These are phyloP conservation scores for Ashbya aceris DNA, from an alignment of 1,139 yeast genomes.

Conservation along the genomic window DNA sequence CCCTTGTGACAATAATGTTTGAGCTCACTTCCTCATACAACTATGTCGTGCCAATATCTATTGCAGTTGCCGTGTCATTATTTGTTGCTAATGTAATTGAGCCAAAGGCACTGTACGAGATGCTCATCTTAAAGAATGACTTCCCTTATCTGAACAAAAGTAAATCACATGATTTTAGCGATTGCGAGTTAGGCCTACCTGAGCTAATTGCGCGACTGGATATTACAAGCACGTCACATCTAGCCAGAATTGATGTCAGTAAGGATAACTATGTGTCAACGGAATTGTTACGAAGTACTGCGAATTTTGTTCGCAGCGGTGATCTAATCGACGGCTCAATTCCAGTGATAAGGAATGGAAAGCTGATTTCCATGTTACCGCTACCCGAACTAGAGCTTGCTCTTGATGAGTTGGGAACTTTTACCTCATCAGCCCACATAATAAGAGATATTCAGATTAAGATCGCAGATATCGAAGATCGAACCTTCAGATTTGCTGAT, in stretches of 20 bases:
- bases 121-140: slow-evolving; percentile 41
- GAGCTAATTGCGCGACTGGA: slow-evolving; percentile 32
- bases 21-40: slow-evolving; percentile 54
- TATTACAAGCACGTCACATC: not conserved
- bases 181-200: slow-evolving; percentile 33
- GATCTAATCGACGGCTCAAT: slow-evolving; percentile 48
- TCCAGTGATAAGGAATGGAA: slow-evolving; percentile 34
- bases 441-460: slow-evolving; percentile 32
- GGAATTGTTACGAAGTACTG: slow-evolving; percentile 31
- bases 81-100: slow-evolving; percentile 51
- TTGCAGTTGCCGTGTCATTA: slow-evolving; percentile 49
- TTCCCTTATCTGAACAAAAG: slow-evolving; percentile 46
- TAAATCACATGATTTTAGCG: slow-evolving; percentile 28
- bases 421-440: slow-evolving; percentile 27
- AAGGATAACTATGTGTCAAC: slow-evolving; percentile 34
- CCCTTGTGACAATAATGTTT: slow-evolving; percentile 50
- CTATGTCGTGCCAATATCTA: slow-evolving; percentile 50
- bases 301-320: slow-evolving; percentile 33
- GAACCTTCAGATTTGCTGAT: slow-evolving; percentile 5
- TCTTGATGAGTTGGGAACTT: slow-evolving; percentile 38
- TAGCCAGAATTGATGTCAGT: slow-evolving; percentile 32
- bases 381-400: slow-evolving; percentile 47
- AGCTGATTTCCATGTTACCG: slow-evolving; percentile 42
- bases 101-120: slow-evolving; percentile 45
- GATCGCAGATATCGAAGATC: slow-evolving; percentile 18